Conservation (phyloP, 2,329 filamentous ascomycete species). For the Aspergillus puulaauensis region DNA sequence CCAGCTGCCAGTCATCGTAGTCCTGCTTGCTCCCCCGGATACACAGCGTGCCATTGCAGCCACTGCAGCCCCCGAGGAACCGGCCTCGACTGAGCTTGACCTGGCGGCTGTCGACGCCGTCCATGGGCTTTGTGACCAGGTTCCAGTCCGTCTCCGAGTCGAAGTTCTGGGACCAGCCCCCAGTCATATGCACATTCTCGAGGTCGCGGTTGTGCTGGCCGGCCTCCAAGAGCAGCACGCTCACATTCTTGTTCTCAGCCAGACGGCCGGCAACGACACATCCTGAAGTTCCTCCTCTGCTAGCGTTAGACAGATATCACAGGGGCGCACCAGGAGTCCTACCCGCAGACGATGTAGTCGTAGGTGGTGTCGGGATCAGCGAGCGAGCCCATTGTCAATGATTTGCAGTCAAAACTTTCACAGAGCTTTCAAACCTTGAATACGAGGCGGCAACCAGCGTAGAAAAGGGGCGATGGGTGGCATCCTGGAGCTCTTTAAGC, state of each 20-base stretch:
- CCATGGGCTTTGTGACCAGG: slow-evolving; percentile 40
- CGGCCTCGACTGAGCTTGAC: slow-evolving; percentile 45
- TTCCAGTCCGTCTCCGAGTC: slow-evolving; percentile 48
- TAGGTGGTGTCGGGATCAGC: slow-evolving; percentile 14
- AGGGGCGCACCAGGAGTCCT: neutral
- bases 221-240: slow-evolving; percentile 49
- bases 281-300: slow-evolving; percentile 49
- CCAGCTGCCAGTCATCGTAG: slow-evolving; percentile 56
- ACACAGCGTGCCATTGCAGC: slow-evolving; percentile 47
- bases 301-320: neutral
- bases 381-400: neutral
- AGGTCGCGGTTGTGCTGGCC: slow-evolving; percentile 47
- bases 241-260: slow-evolving; percentile 44
- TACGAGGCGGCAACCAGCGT: too few species aligned
- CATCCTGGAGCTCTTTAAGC: neutral
- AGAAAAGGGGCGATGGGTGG: neutral
- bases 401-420: neutral
- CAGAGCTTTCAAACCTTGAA: too few species aligned
- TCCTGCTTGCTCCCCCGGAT: slow-evolving; percentile 45
- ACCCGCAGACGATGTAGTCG: slow-evolving; percentile 35
- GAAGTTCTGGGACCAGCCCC: slow-evolving; percentile 46
- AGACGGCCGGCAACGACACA: slow-evolving; percentile 51
- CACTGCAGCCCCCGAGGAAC: slow-evolving; percentile 45
- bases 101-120: slow-evolving; percentile 40
- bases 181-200: slow-evolving; percentile 48